Conservation (phyloP, 345 rosid genomes). For the Fremontodendron californicum region DNA sequence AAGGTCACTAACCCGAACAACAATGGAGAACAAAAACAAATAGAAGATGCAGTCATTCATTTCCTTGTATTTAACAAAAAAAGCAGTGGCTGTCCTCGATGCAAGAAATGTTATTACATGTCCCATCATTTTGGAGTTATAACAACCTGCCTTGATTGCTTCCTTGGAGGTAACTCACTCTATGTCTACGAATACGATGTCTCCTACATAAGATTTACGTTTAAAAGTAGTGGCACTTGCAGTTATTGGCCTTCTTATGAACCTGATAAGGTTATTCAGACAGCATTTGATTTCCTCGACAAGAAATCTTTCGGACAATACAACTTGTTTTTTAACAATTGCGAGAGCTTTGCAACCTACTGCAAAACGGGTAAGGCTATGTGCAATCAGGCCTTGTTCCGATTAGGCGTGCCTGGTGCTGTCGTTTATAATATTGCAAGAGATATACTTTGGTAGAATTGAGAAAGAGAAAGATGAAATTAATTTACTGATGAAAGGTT, state of each 20-base stretch:
- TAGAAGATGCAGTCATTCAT: neutral
- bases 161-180: neutral
- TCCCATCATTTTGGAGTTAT: neutral
- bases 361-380: neutral
- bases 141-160: neutral
- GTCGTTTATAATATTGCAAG: neutral
- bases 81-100: neutral
- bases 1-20: neutral
- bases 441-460: neutral
- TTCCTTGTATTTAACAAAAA: neutral
- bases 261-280: neutral
- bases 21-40: neutral
- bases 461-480: too few relatives aligned
- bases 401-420: neutral
- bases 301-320: neutral
- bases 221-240: neutral
- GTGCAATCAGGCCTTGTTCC: neutral
- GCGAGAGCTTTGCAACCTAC: neutral
- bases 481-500: too few relatives aligned
- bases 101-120: neutral
- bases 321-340: neutral
- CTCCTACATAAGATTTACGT: neutral
- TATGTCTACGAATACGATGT: neutral
- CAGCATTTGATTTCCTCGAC: neutral
- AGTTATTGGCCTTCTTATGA: neutral